A percentile compares a stretch with the other conserved stretches of the same genome.
phyloP scores from a whole-genome alignment of 768 basidiomycete species.

The Chalciporus piperatus region DNA sequence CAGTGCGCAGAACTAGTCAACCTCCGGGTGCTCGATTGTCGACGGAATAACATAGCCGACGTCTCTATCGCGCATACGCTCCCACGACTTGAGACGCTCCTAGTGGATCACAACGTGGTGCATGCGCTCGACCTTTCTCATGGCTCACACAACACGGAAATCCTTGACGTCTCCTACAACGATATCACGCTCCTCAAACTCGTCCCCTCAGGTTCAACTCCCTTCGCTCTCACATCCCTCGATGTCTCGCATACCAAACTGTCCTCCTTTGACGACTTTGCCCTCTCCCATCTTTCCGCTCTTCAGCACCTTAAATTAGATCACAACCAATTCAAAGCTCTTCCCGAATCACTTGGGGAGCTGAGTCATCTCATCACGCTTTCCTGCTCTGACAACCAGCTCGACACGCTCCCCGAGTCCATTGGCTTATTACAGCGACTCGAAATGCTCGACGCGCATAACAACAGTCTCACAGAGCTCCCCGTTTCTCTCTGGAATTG shows the following conservation, averaged over 20 bases:
- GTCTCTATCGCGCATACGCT: constrained; percentile 65
- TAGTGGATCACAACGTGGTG: constrained; percentile 81
- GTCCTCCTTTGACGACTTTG: constrained; percentile 72
- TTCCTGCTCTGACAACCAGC: constrained; percentile 88
- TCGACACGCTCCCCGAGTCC: constrained; percentile 69
- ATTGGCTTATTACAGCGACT: constrained; percentile 78
- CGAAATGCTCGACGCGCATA: constrained; percentile 80
- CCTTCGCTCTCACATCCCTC: constrained; percentile 67
- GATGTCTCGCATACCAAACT: constrained; percentile 89
- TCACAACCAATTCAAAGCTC: constrained; percentile 79
- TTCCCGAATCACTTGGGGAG: constrained; percentile 82
- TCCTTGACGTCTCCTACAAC: constrained; percentile 79
- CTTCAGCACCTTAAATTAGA: constrained; percentile 74
- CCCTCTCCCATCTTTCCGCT: constrained; percentile 68
- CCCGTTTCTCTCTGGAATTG: constrained; percentile 85
- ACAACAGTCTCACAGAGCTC: constrained; percentile 80
- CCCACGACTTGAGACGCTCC: constrained; percentile 63
- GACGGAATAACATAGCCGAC: constrained; percentile 81
- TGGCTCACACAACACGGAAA: constrained; percentile 56
- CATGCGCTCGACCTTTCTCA: constrained; percentile 78
- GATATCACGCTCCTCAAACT: constrained; percentile 80
- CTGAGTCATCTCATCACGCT: constrained; percentile 68
- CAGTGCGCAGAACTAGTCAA: constrained; percentile 53
- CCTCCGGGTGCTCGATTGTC: constrained; percentile 74
- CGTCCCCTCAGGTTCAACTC: constrained; percentile 42